Conservation (phyloP, 2,329 filamentous ascomycete genomes). For the Pyrenochaeta sp. region DNA sequence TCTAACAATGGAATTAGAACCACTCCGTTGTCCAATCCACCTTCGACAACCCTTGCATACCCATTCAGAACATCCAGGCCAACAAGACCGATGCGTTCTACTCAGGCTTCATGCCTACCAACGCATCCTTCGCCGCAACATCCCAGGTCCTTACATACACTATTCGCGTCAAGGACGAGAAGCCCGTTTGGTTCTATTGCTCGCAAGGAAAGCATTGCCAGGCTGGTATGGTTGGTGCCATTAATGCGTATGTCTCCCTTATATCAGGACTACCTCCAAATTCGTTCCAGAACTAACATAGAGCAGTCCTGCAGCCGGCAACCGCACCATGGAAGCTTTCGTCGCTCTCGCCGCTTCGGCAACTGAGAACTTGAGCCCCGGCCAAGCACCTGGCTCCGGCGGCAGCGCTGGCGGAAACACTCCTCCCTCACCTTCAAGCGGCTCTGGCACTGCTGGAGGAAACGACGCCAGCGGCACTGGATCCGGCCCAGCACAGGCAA, state of each 20-base stretch:
- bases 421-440: slow-evolving; percentile 10
- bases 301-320: slow-evolving; percentile 40
- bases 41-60: slow-evolving; percentile 75
- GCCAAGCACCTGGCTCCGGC: slow-evolving; percentile 37
- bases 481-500: slow-evolving; percentile 31
- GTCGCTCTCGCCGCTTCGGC: slow-evolving; percentile 49
- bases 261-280: background rate
- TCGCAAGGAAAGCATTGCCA: slow-evolving; percentile 78
- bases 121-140: slow-evolving; percentile 26
- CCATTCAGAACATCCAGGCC: slow-evolving; percentile 58
- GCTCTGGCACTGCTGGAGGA: slow-evolving; percentile 15
- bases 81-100: slow-evolving; percentile 67
- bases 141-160: slow-evolving; percentile 71
- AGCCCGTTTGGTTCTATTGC: slow-evolving; percentile 82
- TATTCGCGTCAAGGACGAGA: slow-evolving; percentile 72
- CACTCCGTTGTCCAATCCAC: slow-evolving; percentile 82
- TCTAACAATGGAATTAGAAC: slow-evolving; percentile 58
- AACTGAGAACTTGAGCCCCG: slow-evolving; percentile 53
- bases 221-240: slow-evolving; percentile 76
- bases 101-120: slow-evolving; percentile 71
- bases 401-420: slow-evolving; percentile 4
- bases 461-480: slow-evolving; percentile 17
- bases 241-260: slow-evolving; percentile 71
- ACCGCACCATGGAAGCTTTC: slow-evolving; percentile 47
- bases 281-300: slow-evolving; percentile 24